Evolutionary conservation across 2,329 filamentous ascomycete species (phyloP).

Genomic region (Zopfia rhizophila): DNA sequence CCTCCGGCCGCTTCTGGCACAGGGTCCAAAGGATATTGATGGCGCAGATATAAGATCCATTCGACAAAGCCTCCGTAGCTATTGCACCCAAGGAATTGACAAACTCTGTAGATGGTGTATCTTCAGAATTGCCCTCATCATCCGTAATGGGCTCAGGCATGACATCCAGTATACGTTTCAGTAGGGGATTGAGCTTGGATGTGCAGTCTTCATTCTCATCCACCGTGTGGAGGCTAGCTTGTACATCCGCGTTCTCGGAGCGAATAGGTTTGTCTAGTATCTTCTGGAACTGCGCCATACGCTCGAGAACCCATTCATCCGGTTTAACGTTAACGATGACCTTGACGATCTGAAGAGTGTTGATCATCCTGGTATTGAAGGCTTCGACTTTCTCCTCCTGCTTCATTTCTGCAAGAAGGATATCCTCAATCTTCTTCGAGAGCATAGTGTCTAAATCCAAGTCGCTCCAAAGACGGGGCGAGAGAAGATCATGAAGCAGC

Average conservation of each 20-base stretch:
- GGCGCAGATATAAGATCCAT: slow-evolving; percentile 82
- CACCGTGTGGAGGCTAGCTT: slow-evolving; percentile 85
- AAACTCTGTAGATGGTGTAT: slow-evolving; percentile 84
- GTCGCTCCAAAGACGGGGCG: slow-evolving; percentile 90
- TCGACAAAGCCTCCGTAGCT: slow-evolving; percentile 86
- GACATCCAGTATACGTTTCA: slow-evolving; percentile 87
- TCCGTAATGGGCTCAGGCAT: slow-evolving; percentile 85
- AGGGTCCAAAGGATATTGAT: slow-evolving; percentile 95
- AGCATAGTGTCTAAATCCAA: slow-evolving; percentile 86
- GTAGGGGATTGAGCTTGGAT: slow-evolving; percentile 71
- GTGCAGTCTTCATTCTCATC: slow-evolving; percentile 75
- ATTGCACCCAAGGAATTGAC: slow-evolving; percentile 84
- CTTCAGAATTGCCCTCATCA: slow-evolving; percentile 82
- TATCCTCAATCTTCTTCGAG: slow-evolving; percentile 86
- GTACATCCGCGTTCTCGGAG: slow-evolving; percentile 89
- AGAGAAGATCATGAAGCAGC: slow-evolving; percentile 84
- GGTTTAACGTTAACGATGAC: slow-evolving; percentile 88
- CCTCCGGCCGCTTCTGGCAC: slow-evolving; percentile 81
- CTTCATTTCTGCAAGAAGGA: slow-evolving; percentile 76
- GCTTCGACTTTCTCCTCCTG: slow-evolving; percentile 68
- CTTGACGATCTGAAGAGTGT: slow-evolving; percentile 90
- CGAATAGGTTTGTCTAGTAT: slow-evolving; percentile 89
- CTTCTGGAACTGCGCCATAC: slow-evolving; percentile 81
- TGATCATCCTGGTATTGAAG: slow-evolving; percentile 87
- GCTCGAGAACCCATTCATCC: slow-evolving; percentile 88